Conservation (phyloP, 805 yeast genomes). For the Ogataea henricii region DNA sequence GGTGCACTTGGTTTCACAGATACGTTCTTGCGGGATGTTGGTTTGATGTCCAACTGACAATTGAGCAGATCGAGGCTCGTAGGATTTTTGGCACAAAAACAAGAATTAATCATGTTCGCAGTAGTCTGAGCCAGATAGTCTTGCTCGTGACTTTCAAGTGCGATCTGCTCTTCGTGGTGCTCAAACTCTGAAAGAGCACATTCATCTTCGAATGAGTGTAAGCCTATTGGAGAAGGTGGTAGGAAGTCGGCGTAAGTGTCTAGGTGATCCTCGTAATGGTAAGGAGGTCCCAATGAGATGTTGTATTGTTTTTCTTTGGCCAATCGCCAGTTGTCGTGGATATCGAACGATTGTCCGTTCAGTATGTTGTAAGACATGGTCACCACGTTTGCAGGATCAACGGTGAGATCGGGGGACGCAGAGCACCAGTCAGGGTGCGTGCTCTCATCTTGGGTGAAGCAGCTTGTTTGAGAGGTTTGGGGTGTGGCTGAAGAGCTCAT, state of each 20-base stretch:
- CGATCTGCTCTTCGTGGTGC: conserved; percentile 7
- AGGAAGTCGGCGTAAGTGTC: conserved; percentile 10
- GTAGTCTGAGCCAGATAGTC: conserved; percentile 1
- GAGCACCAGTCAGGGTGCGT: conserved; percentile 3
- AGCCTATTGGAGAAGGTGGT: conserved; percentile 16
- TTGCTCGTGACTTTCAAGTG: conserved; percentile 6
- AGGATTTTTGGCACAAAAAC: conserved; percentile 6
- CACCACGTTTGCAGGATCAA: conserved; percentile 17
- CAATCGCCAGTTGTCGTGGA: conserved; percentile 4
- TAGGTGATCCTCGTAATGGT: conserved; percentile 1
- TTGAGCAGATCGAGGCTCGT: conserved; percentile 1
- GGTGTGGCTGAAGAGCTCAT: conserved; percentile 14
- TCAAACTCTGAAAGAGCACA: conserved; percentile 7
- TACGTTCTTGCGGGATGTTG: not conserved
- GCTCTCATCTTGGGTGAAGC: conserved; percentile 10
- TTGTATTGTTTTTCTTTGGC: not conserved
- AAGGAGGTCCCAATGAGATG: not conserved
- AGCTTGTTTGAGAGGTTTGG: conserved; percentile 16
- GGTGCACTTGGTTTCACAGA: not conserved
- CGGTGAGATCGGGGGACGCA: conserved; percentile 15
- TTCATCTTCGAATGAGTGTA: conserved; percentile 13
- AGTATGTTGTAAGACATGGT: conserved; percentile 1
- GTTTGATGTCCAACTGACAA: conserved; percentile 5
- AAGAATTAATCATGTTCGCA: conserved; percentile 6
- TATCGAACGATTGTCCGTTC: conserved; percentile 7